Conservation (phyloP, 2,329 filamentous ascomycete genomes). For the Gremmenia infestans region DNA sequence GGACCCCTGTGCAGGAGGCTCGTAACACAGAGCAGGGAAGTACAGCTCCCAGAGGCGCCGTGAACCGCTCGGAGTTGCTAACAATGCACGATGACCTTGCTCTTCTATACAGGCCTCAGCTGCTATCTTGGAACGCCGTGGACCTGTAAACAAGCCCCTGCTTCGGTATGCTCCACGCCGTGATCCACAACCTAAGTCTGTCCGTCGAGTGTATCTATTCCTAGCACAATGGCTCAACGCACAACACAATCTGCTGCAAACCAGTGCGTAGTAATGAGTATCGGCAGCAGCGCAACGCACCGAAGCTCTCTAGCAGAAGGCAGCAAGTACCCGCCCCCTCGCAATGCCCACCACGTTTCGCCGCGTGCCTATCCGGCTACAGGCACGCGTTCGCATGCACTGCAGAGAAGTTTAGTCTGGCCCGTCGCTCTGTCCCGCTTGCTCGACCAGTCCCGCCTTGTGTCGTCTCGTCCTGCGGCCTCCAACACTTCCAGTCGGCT, state of each 20-base stretch:
- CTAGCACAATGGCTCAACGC: slow-evolving; percentile 13
- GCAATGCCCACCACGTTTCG: slow-evolving; percentile 29
- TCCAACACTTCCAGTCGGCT: slow-evolving; percentile 1
- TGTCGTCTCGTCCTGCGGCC: slow-evolving; percentile 4
- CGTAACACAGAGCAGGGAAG: slow-evolving; percentile 22
- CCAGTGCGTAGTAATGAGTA: slow-evolving; percentile 7
- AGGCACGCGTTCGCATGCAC: slow-evolving; percentile 31
- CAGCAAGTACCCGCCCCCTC: slow-evolving; percentile 23
- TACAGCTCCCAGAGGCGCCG: slow-evolving; percentile 23
- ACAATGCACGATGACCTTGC: slow-evolving; percentile 26
- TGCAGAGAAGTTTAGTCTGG: background rate
- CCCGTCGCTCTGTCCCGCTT: slow-evolving; percentile 1
- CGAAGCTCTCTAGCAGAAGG: slow-evolving; percentile 8
- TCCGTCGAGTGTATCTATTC: slow-evolving; percentile 8
- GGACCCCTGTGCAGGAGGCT: slow-evolving; percentile 24
- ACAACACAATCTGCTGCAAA: slow-evolving; percentile 13
- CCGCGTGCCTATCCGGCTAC: slow-evolving; percentile 29
- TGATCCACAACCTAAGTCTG: slow-evolving; percentile 7
- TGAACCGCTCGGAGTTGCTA: slow-evolving; percentile 20
- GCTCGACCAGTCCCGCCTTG: background rate
- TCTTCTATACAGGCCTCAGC: slow-evolving; percentile 19
- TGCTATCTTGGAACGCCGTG: slow-evolving; percentile 4
- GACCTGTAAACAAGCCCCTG: slow-evolving; percentile 10
- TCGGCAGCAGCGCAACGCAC: slow-evolving; percentile 6
- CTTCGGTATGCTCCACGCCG: slow-evolving; percentile 9